Base-by-base conservation (phyloP, 306 rosid genomes). In the Pachyrhizus erosus region DNA sequence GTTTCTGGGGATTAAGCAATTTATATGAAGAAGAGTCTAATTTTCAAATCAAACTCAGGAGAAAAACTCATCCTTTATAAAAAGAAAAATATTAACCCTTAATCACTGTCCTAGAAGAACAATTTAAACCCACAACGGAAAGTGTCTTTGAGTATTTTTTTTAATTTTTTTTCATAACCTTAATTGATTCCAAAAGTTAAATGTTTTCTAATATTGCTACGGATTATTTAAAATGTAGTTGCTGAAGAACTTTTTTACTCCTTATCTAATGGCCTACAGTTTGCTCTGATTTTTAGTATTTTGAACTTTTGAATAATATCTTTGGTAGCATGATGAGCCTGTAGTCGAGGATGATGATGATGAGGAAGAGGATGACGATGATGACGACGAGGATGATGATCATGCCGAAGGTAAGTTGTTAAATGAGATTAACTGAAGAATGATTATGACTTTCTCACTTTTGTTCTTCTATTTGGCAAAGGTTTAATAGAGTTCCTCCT, bases 321-420 rank as follows among this genome's bases (percentile, higher is more conserved):
- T 40, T 40, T 48, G 73, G 85, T 69, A 92, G 98, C 75, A 87
- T 18, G 98, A 94, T 81, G 91, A 91, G 68, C 98, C 97, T 20
- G 77, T 91, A 29, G 88, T 93, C 23, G 98, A 95, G 75, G 98
- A 93, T 10, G 98, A 93, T 1, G 95, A 91, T 0, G 97, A 90
- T 0, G 96, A 91, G 0, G 97, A 94, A 0, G 90, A 84, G 0
- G 97, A 95, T 0, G 98, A 92, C 0, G 86, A 87, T 0, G 97
- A 95, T 0, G 98, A 94, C 0, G 94, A 93, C 0, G 97, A 62
- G 0, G 69, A 90, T 29, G 42, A 90, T 42, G 93, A 89, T 29
- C 85, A 87, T 54, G 92, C 11, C 0, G 98, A 94, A 31, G 99
- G 99, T 93, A 77, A 83, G 87, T 33, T 77, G 18, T 27, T 27